Base-by-base conservation (phyloP, 108 stramenopile species). In the Skeletonema marinoi region DNA sequence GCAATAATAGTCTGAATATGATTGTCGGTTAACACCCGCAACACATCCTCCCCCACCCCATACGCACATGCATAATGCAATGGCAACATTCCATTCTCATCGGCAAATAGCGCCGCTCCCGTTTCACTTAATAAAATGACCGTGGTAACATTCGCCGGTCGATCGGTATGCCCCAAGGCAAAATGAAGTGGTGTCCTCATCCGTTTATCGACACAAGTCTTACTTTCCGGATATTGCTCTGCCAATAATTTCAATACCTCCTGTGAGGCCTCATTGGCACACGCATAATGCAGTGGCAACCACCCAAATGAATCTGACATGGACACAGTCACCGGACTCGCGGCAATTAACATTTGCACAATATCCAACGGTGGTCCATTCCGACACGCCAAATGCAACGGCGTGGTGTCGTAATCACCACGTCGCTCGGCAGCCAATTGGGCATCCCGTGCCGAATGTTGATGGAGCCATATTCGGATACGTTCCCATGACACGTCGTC, bases 31-130 rank as follows among this genome's bases (percentile, higher is more conserved):
- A 95, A 65, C 17, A 88, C 88, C 29, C 78, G 74, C 16, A 95
- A 61, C 38, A 83, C 80, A 54, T 91, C 91, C 39, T 88, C 89
- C 4, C 89, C 81, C 4, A 88, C 89, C 46, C 94, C 94, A 68
- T 91, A 95, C 19, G 90, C 88, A 72, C 93, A 95, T n/a, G 93
- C 93, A 77, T 90, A 92, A 56, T 95, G 93, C 2, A 94, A 78
- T 4, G 90, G 93, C 81, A 94, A 42, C 87, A 94, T 91, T 0
- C 91, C 93, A 69, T 90, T 91, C 61, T 94, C 93, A 74, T 91
- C 90, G 17, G 88, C 54, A 68, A 78, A 85, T 3, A 66, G 44
- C 0, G 88, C 85, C 12, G 93, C 89, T 31, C 92, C 92, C 10
- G 78, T 80, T 29, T 81, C 86, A 66, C 75, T 69, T 33, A 94